Conservation (phyloP, 768 basidiomycete genomes). For the Mrakia gelida region DNA sequence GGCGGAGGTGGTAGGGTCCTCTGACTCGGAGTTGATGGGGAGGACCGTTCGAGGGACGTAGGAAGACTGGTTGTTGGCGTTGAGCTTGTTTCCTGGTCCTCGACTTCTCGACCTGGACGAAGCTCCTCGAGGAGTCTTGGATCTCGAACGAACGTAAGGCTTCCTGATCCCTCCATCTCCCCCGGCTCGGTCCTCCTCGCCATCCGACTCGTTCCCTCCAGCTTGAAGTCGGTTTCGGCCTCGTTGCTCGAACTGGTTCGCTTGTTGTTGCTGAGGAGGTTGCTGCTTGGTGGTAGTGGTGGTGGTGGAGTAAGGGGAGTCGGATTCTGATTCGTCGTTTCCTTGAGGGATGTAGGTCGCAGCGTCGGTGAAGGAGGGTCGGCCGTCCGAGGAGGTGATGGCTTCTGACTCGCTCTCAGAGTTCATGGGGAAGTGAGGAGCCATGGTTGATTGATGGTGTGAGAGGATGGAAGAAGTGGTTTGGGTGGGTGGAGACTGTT, state of each 20-base stretch:
- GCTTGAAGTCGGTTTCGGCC: constrained; percentile 9
- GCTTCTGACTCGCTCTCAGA: background rate
- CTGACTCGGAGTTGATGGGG: constrained; percentile 4
- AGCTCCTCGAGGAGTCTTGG: constrained; percentile 4
- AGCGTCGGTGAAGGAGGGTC: background rate
- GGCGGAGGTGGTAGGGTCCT: background rate
- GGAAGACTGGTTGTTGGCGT: background rate
- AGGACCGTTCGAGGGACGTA: background rate
- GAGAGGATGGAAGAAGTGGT: background rate
- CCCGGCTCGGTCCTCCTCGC: background rate
- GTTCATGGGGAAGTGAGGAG: background rate
- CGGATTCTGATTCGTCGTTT: constrained; percentile 9
- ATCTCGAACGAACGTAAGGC: background rate
- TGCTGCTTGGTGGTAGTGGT: background rate
- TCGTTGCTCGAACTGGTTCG: background rate
- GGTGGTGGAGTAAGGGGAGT: constrained; percentile 3
- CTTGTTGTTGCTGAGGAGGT: too few species aligned
- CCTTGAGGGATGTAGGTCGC: constrained; percentile 2
- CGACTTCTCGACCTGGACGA: background rate
- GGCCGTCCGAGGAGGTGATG: background rate
- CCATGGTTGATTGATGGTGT: background rate
- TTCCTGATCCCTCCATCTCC: background rate
- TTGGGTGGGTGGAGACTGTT: background rate
- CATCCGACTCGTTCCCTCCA: background rate
- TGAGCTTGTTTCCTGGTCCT: background rate